These are phyloP conservation scores for Zygnema circumcarinatum DNA, from an alignment of 139 green algal genomes.

Conservation along the genomic window DNA sequence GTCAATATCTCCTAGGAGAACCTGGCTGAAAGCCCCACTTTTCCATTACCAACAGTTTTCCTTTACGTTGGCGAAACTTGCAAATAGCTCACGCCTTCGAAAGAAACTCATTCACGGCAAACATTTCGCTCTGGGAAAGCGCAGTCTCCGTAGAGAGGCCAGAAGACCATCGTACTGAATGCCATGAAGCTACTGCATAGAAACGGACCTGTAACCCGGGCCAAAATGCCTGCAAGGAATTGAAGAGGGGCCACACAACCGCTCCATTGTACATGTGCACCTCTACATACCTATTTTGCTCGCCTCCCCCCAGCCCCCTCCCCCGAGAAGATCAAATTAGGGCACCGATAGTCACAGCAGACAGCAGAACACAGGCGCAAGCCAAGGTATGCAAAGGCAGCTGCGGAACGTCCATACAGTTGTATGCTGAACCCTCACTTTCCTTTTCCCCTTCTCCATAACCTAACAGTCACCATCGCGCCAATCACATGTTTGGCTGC, in stretches of 20 bases:
- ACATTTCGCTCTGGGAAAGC: constrained; percentile 14
- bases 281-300: constrained; percentile 62
- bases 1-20: constrained; percentile 49
- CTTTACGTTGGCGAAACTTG: too few relatives aligned
- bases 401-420: too few relatives aligned
- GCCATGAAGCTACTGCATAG: too few relatives aligned
- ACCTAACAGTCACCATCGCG: too few relatives aligned
- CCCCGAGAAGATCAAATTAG: too few relatives aligned
- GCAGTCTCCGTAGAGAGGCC: background rate
- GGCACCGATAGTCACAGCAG: background rate
- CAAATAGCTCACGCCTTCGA: too few relatives aligned
- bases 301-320: background rate
- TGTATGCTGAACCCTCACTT: too few relatives aligned
- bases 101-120: too few relatives aligned
- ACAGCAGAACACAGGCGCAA: background rate
- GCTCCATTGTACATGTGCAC: constrained; percentile 66
- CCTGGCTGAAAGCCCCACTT: constrained; percentile 40
- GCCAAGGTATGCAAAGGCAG: background rate
- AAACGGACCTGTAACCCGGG: constrained; percentile 66
- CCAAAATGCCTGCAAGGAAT: constrained; percentile 66
- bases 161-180: background rate
- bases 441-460: too few relatives aligned
- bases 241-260: constrained; percentile 67
- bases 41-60: background rate
- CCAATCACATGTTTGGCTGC: too few relatives aligned